Base-by-base conservation (phyloP, 2,329 filamentous ascomycete genomes). In the Ilyonectria destructans region DNA sequence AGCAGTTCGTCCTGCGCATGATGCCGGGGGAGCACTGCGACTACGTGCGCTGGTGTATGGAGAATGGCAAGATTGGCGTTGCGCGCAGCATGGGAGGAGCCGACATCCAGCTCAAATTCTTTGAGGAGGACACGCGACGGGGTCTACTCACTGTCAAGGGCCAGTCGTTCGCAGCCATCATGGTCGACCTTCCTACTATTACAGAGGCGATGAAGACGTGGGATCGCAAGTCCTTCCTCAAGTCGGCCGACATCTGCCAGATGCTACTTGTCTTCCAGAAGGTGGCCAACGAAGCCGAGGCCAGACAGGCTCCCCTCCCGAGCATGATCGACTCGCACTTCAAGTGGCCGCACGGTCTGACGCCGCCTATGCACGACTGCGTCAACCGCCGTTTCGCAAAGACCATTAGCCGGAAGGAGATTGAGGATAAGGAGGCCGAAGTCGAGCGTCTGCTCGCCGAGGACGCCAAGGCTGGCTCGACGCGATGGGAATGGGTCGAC, bases 141-240 rank as follows among this genome's bases (percentile, higher is more conserved):
- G 91, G 92, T 1, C 85, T 93, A 69, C 81, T 97, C 37, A 90
- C 86, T 3, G 87, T 97, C 68, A 89, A 91, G 69, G 90, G 90
- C 5, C 88, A 89, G 59, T 85, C 88, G 56, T 97, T 93, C 78
- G 95, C 93, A 0, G 94, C 93, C 26, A 88, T 91, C 21, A 85
- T 97, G 79, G 91, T 97, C 9, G 94, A 97, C 74, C 82, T 97
- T 35, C 95, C 95, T 0, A 96, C 93, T 67, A 93, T 97, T 65
- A 91, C 95, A 6, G 95, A 97, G 79, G 92, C 91, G 8, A 95
- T 96, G 92, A 97, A 97, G 85, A 95, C 93, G 67, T 97, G 94
- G 93, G 95, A 97, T 79, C 91, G 91, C 77, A 94, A 93, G 77
- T 89, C 91, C 19, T 94, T 95, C 85, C 94, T 95, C 85, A 97